Evolutionary conservation across 225 moss, liverwort and hornwort species (phyloP).

Genomic region (Pseudisothecium myosuroides): DNA sequence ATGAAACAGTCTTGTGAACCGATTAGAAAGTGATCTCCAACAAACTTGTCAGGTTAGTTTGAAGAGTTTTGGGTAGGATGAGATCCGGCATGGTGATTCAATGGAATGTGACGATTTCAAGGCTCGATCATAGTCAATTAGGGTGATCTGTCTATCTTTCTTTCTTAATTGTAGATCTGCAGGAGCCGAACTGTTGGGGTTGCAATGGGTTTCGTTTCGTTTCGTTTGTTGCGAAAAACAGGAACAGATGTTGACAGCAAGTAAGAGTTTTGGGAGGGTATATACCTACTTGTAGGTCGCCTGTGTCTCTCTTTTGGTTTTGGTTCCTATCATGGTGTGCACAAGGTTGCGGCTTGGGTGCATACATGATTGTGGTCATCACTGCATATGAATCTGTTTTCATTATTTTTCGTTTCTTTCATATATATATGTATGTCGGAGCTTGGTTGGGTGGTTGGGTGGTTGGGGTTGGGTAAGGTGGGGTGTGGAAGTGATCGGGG

Average conservation of each 20-base stretch:
- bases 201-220: background rate
- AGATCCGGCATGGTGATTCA: background rate
- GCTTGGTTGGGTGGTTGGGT: background rate
- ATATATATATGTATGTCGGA: background rate
- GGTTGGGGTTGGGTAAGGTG: too few species aligned
- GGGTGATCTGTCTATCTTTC: background rate
- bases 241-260: background rate
- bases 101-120: background rate
- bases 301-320: background rate
- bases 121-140: background rate
- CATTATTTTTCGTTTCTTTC: background rate
- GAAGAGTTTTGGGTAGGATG: background rate
- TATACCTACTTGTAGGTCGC: background rate
- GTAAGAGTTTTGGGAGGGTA: background rate
- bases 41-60: background rate
- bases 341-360: background rate
- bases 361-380: background rate
- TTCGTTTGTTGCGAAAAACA: background rate
- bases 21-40: background rate
- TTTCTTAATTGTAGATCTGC: background rate
- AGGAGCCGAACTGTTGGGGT: background rate
- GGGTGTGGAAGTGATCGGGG: background rate
- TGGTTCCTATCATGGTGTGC: background rate
- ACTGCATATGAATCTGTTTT: background rate
- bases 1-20: background rate